Conservation (phyloP, 495 filamentous ascomycete species). For the Hypoxylon trugodes region DNA sequence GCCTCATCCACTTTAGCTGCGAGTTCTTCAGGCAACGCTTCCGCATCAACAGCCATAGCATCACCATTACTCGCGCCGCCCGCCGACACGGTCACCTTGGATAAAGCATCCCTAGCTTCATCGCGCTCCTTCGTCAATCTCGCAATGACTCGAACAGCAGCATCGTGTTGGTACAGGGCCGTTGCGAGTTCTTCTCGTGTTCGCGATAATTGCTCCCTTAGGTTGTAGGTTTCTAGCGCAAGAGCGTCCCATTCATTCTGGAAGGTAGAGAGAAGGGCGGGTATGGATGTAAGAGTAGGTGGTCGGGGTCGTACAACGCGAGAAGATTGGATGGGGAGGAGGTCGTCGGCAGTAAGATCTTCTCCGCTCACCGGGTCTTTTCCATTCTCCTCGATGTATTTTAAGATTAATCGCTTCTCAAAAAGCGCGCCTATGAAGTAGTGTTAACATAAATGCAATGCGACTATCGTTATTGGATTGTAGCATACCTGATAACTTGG, state of each 20-base stretch:
- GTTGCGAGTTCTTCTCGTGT: slow-evolving; percentile 92
- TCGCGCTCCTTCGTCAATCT: slow-evolving; percentile 88
- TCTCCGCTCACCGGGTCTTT: slow-evolving; percentile 94
- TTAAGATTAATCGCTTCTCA: slow-evolving; percentile 93
- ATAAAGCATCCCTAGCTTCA: slow-evolving; percentile 91
- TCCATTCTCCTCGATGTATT: slow-evolving; percentile 92
- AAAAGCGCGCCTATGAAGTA: slow-evolving; percentile 78
- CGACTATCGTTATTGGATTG: neutral
- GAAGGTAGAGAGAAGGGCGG: slow-evolving; percentile 93
- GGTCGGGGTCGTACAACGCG: slow-evolving; percentile 87
- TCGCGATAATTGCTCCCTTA: slow-evolving; percentile 86
- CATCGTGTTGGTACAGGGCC: slow-evolving; percentile 95
- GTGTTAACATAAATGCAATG: too few relatives aligned
- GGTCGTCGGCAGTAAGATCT: slow-evolving; percentile 82
- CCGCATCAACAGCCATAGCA: slow-evolving; percentile 88
- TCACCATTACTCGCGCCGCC: slow-evolving; percentile 70
- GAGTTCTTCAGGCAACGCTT: slow-evolving; percentile 74
- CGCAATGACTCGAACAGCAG: slow-evolving; percentile 90
- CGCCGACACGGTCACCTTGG: slow-evolving; percentile 76
- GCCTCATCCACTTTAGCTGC: slow-evolving; percentile 78
- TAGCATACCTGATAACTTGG: slow-evolving; percentile 90
- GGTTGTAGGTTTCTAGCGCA: slow-evolving; percentile 86
- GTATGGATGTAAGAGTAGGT: slow-evolving; percentile 94
- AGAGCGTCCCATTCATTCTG: slow-evolving; percentile 98
- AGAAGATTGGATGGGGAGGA: slow-evolving; percentile 84